A percentile compares a stretch with the other conserved stretches of the same genome.
Conservation (phyloP, 192 early-diverging fungal genomes). For the Phlyctochytrium planicorne region DNA sequence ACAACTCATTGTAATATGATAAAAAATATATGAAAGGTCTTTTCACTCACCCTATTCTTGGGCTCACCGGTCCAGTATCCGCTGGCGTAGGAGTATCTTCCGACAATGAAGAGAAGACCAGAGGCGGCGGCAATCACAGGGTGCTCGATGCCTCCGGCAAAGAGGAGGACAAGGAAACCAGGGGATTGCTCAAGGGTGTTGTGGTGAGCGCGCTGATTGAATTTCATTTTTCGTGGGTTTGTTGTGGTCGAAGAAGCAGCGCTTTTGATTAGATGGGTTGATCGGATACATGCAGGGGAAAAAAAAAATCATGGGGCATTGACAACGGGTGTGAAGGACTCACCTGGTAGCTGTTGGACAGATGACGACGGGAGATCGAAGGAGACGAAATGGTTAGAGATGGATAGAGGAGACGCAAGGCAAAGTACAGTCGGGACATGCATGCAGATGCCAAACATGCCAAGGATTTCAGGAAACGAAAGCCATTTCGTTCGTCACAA, state of each 20-base stretch:
- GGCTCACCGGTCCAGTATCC: conserved; percentile 64
- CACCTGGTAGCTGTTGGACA: too few relatives aligned
- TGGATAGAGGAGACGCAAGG: too few relatives aligned
- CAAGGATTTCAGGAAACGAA: too few relatives aligned
- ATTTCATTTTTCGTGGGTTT: too few relatives aligned
- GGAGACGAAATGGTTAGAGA: too few relatives aligned
- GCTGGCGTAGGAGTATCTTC: conserved; percentile 51
- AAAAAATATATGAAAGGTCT: background rate
- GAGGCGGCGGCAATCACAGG: conserved; percentile 52
- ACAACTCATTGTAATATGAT: background rate
- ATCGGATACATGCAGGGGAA: too few relatives aligned
- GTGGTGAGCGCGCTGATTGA: conserved; percentile 50
- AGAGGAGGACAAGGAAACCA: conserved; percentile 50
- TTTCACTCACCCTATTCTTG: conserved; percentile 39
- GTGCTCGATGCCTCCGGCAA: conserved; percentile 52
- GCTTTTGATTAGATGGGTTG: conserved; percentile 11
- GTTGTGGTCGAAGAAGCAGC: too few relatives aligned
- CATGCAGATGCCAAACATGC: too few relatives aligned
- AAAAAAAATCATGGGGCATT: too few relatives aligned
- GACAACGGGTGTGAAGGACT: too few relatives aligned
- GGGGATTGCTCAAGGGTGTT: conserved; percentile 69
- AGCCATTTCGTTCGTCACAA: background rate
- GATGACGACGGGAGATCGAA: too few relatives aligned
- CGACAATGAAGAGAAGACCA: conserved; percentile 53
- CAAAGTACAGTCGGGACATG: too few relatives aligned